Conservation (phyloP, 2,329 filamentous ascomycete species). For the Pezicula carpinea region DNA sequence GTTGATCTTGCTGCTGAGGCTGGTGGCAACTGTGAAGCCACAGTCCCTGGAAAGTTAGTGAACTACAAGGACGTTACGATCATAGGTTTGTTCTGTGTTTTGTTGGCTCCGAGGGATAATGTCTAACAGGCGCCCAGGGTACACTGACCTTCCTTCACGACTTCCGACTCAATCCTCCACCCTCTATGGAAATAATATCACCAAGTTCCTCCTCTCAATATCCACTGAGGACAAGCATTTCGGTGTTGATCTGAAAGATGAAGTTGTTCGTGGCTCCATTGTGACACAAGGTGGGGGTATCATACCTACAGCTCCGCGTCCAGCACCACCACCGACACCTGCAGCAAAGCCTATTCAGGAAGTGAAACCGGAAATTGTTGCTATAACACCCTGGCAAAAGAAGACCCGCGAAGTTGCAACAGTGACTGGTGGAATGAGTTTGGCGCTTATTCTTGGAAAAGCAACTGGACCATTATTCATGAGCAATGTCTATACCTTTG, state of each 20-base stretch:
- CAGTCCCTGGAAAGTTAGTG: conserved; percentile 65
- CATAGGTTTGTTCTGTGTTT: conserved; percentile 60
- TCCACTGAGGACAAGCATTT: conserved; percentile 72
- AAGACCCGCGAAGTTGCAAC: conserved; percentile 69
- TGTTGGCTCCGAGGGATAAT: background rate
- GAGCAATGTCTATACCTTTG: conserved; percentile 81
- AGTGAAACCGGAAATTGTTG: conserved; percentile 50
- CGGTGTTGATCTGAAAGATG: conserved; percentile 74
- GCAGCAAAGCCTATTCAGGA: conserved; percentile 47
- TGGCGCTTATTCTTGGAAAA: conserved; percentile 72
- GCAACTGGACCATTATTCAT: conserved; percentile 80
- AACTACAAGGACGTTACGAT: conserved; percentile 76
- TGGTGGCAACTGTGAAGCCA: conserved; percentile 83
- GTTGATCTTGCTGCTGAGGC: conserved; percentile 86
- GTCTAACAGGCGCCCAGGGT: conserved; percentile 44
- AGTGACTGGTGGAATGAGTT: conserved; percentile 74
- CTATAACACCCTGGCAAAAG: conserved; percentile 78
- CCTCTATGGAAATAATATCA: conserved; percentile 90
- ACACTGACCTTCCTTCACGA: conserved; percentile 82
- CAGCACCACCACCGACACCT: conserved; percentile 50
- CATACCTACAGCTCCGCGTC: conserved; percentile 69
- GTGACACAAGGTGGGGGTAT: conserved; percentile 75
- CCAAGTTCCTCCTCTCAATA: conserved; percentile 82
- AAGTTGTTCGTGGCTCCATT: conserved; percentile 81
- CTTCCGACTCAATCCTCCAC: conserved; percentile 86